Evolutionary conservation across 805 yeast species (phyloP).

Genomic region (Sugiyamaella americana): DNA sequence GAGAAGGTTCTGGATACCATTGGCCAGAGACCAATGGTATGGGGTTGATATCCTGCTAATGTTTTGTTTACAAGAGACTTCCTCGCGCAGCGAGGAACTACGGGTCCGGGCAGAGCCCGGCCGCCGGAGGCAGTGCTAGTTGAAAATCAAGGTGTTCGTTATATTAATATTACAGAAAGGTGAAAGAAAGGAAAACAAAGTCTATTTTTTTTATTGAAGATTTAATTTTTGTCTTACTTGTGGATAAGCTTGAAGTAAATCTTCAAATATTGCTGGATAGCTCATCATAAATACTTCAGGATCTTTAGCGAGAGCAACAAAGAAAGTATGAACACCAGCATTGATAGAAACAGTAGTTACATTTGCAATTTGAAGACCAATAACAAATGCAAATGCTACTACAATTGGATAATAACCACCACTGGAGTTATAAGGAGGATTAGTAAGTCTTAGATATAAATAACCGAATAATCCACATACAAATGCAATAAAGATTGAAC

Average conservation of each 20-base stretch:
- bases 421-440: conserved; percentile 54
- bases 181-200: too few relatives aligned
- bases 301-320: conserved; percentile 75
- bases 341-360: conserved; percentile 68
- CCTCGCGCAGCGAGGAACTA: too few relatives aligned
- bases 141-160: too few relatives aligned
- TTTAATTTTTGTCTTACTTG: conserved; percentile 52
- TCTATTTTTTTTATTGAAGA: too few relatives aligned
- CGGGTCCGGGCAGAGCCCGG: too few relatives aligned
- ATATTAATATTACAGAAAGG: too few relatives aligned
- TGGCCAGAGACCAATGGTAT: too few relatives aligned
- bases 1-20: too few relatives aligned
- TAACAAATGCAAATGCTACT: conserved; percentile 64
- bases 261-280: conserved; percentile 63
- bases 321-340: conserved; percentile 77
- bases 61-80: too few relatives aligned
- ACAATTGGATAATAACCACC: conserved; percentile 67
- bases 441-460: conserved; percentile 60
- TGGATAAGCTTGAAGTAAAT: conserved; percentile 60
- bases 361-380: conserved; percentile 70
- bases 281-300: conserved; percentile 75
- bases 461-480: conserved; percentile 57
- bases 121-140: too few relatives aligned
- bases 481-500: conserved; percentile 64
- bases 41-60: too few relatives aligned